Conservation (phyloP, 2,329 filamentous ascomycete genomes). For the Talaromyces atroroseus region DNA sequence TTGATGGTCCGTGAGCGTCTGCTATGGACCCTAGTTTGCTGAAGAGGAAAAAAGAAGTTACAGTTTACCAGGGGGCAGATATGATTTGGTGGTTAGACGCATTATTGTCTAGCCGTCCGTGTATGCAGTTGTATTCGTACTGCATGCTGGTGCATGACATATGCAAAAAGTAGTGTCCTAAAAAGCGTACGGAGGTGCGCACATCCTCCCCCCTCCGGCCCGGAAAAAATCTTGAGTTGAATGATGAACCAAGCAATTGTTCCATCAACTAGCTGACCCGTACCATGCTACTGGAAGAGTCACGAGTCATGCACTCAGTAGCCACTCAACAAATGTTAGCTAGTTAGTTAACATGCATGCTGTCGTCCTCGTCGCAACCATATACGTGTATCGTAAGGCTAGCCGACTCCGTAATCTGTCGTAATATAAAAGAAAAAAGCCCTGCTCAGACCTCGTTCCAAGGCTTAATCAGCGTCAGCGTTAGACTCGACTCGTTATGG, state of each 20-base stretch:
- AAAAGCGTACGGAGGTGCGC: not conserved
- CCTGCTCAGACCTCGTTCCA: not conserved
- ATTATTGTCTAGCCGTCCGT: not conserved
- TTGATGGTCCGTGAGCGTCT: constrained; percentile 12
- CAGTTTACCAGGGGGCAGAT: not conserved
- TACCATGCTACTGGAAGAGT: not conserved
- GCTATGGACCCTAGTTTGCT: constrained; percentile 3
- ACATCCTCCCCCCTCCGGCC: too few relatives aligned
- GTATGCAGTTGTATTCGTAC: not conserved
- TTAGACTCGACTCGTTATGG: not conserved
- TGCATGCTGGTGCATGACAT: not conserved
- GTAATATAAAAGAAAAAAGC: not conserved
- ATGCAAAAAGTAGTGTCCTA: not conserved
- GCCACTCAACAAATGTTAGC: not conserved
- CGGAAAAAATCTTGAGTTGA: not conserved
- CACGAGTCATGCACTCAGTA: not conserved
- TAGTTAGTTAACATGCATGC: not conserved
- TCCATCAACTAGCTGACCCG: not conserved
- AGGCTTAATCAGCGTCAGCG: not conserved
- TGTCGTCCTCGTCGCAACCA: too few relatives aligned
- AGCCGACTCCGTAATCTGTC: not conserved
- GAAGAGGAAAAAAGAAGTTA: not conserved
- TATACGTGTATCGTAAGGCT: too few relatives aligned
- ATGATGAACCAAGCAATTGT: not conserved
- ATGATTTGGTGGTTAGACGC: constrained; percentile 2